Evolutionary conservation across 176 grass and related monocot species (phyloP), one percentile per base, ranked within the genome.

Genomic region (Secale cereale): DNA sequence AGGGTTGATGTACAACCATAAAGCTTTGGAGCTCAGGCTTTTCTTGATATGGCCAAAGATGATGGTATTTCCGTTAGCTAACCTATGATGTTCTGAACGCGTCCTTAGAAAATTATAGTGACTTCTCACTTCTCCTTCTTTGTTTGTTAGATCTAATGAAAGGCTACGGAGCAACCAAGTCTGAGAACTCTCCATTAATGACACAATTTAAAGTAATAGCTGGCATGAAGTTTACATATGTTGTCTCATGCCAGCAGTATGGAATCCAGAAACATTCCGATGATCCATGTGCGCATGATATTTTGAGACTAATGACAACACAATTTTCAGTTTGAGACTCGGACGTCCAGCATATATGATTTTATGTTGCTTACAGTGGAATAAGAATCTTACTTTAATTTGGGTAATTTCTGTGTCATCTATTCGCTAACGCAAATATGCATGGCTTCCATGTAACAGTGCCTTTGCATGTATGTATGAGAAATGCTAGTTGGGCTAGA

Each of bases 151-250:
- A 98, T 91, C 91, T 95, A 81, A 94, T 95, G 93, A n/a, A 94
- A 82, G 97, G 97, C 75, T 98, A 98, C 79, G 89, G 73, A 92
- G 84, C 97, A 57, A 89, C 82, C 22, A 82, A 92, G 83, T 92
- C 87, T 41, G 93, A 95, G 65, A 93, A 93, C 20, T 85, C 91
- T 31, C 80, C 89, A 74, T 65, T 98, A 74, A 92, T 92, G 93
- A 88, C 86, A 59, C 80, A 95, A 74, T 98, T 93, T 84, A 94
- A 98, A 89, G 97, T 93, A 80, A 89, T 94, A 87, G 93, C 89
- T 83, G 91, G 94, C 46, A 92, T 94, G 93, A 98, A 89, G 73
- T 98, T n/a, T 83, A 98, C 97, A 56, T 98, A 94, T 87, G 97
- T 94, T 85, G 91, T 98, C 23, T 95, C 93, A 6, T 98, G 93